phyloP scores from a whole-genome alignment of 192 early-diverging fungal species.

The Coemansia sp. region DNA sequence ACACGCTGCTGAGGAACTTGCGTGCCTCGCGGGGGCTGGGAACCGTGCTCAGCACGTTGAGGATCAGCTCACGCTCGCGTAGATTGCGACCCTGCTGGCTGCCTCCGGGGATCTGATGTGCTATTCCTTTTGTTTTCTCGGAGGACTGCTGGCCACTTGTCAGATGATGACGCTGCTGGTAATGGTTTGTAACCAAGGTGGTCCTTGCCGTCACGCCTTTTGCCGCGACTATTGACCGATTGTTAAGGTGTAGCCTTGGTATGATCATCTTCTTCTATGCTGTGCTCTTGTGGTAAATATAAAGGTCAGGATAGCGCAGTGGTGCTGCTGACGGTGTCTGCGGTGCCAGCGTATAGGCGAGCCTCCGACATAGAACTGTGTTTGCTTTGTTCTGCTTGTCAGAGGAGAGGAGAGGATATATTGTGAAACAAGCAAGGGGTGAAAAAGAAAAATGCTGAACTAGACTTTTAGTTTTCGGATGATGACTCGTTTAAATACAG shows the following conservation, averaged over 20 bases:
- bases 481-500: too few species aligned
- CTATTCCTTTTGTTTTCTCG: neutral
- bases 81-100: neutral
- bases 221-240: neutral
- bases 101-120: too few species aligned
- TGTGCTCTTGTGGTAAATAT: too few species aligned
- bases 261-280: neutral
- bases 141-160: neutral
- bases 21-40: constrained; percentile 54
- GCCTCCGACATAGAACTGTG: neutral
- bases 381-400: neutral
- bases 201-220: neutral
- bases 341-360: neutral
- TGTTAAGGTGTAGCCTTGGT: neutral
- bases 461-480: too few species aligned
- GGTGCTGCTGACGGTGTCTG: neutral
- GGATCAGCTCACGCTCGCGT: constrained; percentile 50
- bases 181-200: neutral
- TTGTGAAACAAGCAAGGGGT: too few species aligned
- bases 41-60: constrained; percentile 49
- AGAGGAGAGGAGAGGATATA: neutral
- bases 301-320: too few species aligned
- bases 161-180: neutral
- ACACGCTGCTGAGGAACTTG: constrained; percentile 50
- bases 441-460: neutral